Percentiles rank a stretch among this genome's conserved stretches.
Evolutionary conservation across 345 rosid species (phyloP).

Genomic region (Citrus unshiu): DNA sequence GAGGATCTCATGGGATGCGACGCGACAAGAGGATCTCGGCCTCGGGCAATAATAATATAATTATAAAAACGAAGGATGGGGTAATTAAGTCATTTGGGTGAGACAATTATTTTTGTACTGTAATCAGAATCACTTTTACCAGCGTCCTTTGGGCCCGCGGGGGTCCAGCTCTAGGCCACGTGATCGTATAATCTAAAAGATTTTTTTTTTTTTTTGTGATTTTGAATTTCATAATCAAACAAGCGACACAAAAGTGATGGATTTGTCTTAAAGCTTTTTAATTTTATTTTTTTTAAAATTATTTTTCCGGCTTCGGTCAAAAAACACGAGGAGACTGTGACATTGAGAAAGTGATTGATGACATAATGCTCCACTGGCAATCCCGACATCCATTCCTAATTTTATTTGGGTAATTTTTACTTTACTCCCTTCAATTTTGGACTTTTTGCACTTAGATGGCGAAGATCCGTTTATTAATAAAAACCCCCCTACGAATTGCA

Average conservation of each 20-base stretch:
- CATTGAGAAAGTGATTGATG: not conserved
- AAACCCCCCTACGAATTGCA: no score
- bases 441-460: no score
- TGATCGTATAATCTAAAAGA: not conserved
- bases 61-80: not conserved
- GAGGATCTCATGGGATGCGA: not conserved
- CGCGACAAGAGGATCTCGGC: not conserved
- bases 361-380: not conserved
- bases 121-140: not conserved
- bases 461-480: no score
- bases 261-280: not conserved
- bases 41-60: no score
- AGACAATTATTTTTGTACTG: not conserved
- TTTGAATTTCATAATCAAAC: not conserved
- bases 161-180: slow-evolving; percentile 9
- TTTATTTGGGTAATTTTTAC: no score
- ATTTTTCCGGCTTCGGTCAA: not conserved
- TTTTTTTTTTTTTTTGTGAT: no score
- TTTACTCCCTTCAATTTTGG: no score
- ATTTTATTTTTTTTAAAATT: not conserved
- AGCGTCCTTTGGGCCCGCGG: not conserved
- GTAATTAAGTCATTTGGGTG: not conserved
- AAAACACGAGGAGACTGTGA: not conserved
- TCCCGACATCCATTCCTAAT: not conserved
- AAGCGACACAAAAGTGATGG: not conserved